Evolutionary conservation across 371 early-diverging fungal genomes (phyloP).

Genomic region (Scutellospora calospora): DNA sequence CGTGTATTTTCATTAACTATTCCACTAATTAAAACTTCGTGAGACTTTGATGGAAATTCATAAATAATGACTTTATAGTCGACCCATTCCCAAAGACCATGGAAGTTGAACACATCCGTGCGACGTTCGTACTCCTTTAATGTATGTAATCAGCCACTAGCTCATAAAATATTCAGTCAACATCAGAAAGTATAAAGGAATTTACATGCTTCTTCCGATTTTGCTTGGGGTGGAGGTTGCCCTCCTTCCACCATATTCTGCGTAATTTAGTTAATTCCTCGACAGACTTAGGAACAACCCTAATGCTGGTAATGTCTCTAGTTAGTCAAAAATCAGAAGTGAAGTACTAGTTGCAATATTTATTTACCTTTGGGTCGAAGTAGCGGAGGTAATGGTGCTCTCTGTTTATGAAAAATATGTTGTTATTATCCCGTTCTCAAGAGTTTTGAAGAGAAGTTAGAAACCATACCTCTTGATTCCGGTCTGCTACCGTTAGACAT

Average conservation of each 20-base stretch:
- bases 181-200: neutral
- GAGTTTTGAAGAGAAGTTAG: no score
- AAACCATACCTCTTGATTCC: no score
- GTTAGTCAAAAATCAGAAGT: no score
- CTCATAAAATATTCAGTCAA: neutral
- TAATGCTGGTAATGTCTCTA: no score
- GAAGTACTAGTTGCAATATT: no score
- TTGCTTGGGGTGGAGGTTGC: constrained; percentile 3
- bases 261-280: neutral
- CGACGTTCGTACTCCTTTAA: constrained; percentile 9
- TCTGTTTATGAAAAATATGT: no score
- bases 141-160: neutral
- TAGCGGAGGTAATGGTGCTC: no score
- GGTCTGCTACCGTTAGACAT: no score
- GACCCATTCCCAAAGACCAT: constrained; percentile 12
- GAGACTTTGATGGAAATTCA: neutral
- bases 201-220: constrained; percentile 25
- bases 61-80: neutral
- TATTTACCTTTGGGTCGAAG: no score
- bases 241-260: constrained; percentile 6
- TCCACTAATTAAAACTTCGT: neutral
- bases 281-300: neutral
- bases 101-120: constrained; percentile 5
- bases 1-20: neutral
- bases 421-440: no score